These are phyloP conservation scores for Apostasia shenzhenica DNA, from an alignment of 106 monocot species.

Conservation along the genomic window DNA sequence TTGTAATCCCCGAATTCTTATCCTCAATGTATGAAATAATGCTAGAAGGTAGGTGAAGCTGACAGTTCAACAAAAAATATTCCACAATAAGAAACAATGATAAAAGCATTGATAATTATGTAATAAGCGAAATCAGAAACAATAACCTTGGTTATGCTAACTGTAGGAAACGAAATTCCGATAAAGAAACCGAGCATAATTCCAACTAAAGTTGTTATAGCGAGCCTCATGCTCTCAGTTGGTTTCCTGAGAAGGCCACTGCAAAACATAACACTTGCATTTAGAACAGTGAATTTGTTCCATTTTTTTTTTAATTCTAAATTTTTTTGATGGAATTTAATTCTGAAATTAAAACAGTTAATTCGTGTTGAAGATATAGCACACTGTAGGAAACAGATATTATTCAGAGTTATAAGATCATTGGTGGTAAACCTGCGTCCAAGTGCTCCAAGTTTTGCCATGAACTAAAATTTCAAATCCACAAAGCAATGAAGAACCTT, in stretches of 20 bases:
- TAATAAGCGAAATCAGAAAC: not conserved
- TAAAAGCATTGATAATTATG: not conserved
- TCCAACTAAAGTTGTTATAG: conserved; percentile 47
- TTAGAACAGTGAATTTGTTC: not conserved
- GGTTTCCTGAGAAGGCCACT: conserved; percentile 38
- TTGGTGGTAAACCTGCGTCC: conserved; percentile 30
- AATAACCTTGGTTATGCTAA: conserved; percentile 57
- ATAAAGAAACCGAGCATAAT: conserved; percentile 60
- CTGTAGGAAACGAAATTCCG: conserved; percentile 53
- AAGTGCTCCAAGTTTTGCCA: conserved; percentile 35
- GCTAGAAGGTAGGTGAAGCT: conserved; percentile 67
- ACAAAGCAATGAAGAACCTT: not conserved
- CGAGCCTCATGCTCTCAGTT: conserved; percentile 51
- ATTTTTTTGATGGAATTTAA: too few relatives aligned
- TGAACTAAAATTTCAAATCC: conserved; percentile 16
- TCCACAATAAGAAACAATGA: not conserved
- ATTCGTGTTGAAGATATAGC: not conserved
- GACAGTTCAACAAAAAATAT: conserved; percentile 16
- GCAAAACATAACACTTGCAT: conserved; percentile 1
- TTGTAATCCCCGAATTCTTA: conserved; percentile 46
- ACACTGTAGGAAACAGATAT: not conserved
- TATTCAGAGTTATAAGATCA: not conserved
- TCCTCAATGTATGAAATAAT: conserved; percentile 70
- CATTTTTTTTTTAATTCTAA: too few relatives aligned
- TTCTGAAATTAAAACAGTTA: too few relatives aligned